Evolutionary conservation across 1,284 basidiomycete genomes (phyloP), one percentile per base, ranked within the genome.

Genomic region (Sporisorium graminicola): DNA sequence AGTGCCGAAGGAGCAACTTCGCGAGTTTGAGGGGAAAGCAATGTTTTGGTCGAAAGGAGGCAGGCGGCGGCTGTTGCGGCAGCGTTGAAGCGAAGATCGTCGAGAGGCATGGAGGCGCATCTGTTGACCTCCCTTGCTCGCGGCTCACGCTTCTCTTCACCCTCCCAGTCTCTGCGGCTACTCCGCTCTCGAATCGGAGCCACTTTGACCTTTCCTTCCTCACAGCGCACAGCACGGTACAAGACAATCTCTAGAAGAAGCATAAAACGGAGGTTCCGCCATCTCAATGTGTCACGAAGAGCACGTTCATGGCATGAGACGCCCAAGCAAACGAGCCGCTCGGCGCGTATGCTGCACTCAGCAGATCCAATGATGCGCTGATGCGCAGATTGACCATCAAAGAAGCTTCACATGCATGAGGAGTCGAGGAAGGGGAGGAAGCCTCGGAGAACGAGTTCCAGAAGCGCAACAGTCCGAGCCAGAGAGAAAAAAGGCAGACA

Each of bases 361-460:
- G 51, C 59, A 62, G 51, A 62, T 62, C 53, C 43, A 35, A 40
- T 53, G 35, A 47, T 61, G 59, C 59, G 49, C 37, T 29, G 27
- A 47, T 47, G 51, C 33, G 59, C 43, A 62, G 22, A 27, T 12
- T 42, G 50, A 40, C 29, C 50, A n/a, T 24, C 33, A 58, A 49
- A 58, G 37, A 51, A 40, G 56, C 31, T 49, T 47, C n/a, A 44
- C 27, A 10, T 37, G 27, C 33, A 54, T 27, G 24, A 3, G 52
- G 35, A 42, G 8, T 37, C 24, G 10, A 16, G 26, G 16, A 9
- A 42, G 24, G 8, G 22, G 29, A 18, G 26, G 37, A 40, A 49
- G 47, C 27, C 40, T 43, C 40, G 40, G 18, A 20, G 40, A 43
- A 43, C 40, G 40, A 43, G 40, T 20, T 43, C 18, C 27, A 27